Base-by-base conservation (phyloP, 495 filamentous ascomycete species). In the Aspergillus ostianus region DNA sequence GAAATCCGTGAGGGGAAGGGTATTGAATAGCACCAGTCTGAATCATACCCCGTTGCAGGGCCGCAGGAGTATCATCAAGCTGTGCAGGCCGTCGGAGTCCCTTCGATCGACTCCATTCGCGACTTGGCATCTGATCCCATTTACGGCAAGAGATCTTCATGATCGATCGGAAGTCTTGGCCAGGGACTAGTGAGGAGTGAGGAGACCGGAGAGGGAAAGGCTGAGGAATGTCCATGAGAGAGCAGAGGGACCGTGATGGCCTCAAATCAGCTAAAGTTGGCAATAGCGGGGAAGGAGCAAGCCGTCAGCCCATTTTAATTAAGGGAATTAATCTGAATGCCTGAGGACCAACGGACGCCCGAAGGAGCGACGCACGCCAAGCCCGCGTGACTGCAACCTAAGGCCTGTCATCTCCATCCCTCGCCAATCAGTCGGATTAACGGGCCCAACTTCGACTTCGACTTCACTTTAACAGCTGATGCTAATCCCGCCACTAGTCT, bases 321-420 rank as follows among this genome's bases (percentile, higher is more conserved):
- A 26, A 26, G 23, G 23, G 23, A 26, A 26, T 26, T 26, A 26
- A 26, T 26, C 23, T 26, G 23, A 26, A 26, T 26, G 23, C 23
- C 23, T 15, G 51, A 53, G 18, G 21, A 36, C 27, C 51, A 53
- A 53, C 51, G 51, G 51, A 53, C 9, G 51, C 27, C 51, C 51
- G 50, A 52, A 30, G 50, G 50, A 29, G 27, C 23, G 51, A 53
- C n/a, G 27, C 15, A 6, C 15, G 51, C 51, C 51, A 53, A 53
- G 51, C 2, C 23, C 49, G 13, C 26, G 49, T 51, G 18, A 30
- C 49, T n/a, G 29, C 36, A 53, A 36, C 51, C 51, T 36, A 29
- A 53, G 51, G 51, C 51, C 27, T 41, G 36, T 30, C 51, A 8
- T 12, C 51, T 17, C 26, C 18, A 53, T 17, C 27, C 27, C 51